These are phyloP conservation scores for Chenopodium formosanum DNA, from an alignment of 148 eudicot genomes.

Conservation along the genomic window DNA sequence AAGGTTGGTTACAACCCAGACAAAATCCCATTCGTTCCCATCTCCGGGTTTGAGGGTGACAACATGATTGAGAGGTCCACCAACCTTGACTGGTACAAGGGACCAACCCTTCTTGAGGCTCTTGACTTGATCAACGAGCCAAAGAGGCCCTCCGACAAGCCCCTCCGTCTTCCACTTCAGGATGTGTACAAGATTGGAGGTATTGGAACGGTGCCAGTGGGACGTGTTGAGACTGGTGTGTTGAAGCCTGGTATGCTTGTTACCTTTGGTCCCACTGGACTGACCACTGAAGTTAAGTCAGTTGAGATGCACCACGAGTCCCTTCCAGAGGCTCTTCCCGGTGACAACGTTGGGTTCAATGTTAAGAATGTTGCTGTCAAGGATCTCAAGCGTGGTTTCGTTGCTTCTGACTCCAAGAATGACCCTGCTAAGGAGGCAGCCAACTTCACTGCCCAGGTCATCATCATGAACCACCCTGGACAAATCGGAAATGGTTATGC, in stretches of 20 bases:
- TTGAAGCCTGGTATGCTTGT: slow-evolving; percentile 43
- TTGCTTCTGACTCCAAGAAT: slow-evolving; percentile 40
- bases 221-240: slow-evolving; percentile 42
- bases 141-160: slow-evolving; percentile 43
- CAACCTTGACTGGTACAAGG: slow-evolving; percentile 47
- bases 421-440: slow-evolving; percentile 42
- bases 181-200: slow-evolving; percentile 49
- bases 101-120: slow-evolving; percentile 38
- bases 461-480: slow-evolving; percentile 44
- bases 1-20: slow-evolving; percentile 47
- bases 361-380: slow-evolving; percentile 39
- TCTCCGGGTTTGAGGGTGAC: slow-evolving; percentile 46
- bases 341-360: slow-evolving; percentile 41
- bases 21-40: slow-evolving; percentile 38
- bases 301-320: slow-evolving; percentile 44
- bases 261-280: slow-evolving; percentile 39
- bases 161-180: slow-evolving; percentile 47
- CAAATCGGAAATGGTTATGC: slow-evolving; percentile 39
- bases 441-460: slow-evolving; percentile 38
- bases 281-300: slow-evolving; percentile 46
- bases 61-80: slow-evolving; percentile 47
- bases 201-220: slow-evolving; percentile 43
- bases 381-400: slow-evolving; percentile 45
- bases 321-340: slow-evolving; percentile 35
- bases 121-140: slow-evolving; percentile 35